Evolutionary conservation across 1,139 yeast species (phyloP).

Genomic region (Debaryomycetaceae sp.): DNA sequence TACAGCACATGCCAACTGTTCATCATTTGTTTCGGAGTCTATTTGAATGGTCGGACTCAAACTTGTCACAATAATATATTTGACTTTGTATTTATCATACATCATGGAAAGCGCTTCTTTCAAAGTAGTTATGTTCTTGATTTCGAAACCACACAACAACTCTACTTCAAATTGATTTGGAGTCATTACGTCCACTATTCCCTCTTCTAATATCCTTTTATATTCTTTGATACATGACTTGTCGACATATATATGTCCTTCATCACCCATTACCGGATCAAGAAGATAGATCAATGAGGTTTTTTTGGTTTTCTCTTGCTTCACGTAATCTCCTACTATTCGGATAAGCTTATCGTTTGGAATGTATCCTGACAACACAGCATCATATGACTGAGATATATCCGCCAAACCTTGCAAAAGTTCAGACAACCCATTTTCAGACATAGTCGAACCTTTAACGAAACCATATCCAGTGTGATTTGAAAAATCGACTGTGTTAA

Average conservation of each 20-base stretch:
- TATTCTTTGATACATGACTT: slow-evolving; percentile 67
- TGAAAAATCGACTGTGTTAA: slow-evolving; percentile 41
- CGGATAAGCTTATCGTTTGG: slow-evolving; percentile 31
- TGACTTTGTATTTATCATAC: slow-evolving; percentile 50
- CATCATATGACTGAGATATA: slow-evolving; percentile 25
- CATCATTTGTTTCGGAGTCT: slow-evolving; percentile 6
- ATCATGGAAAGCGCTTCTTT: slow-evolving; percentile 44
- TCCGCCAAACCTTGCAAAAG: slow-evolving; percentile 41
- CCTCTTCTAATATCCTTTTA: slow-evolving; percentile 47
- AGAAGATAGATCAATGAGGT: slow-evolving; percentile 51
- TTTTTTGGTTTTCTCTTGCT: slow-evolving; percentile 10
- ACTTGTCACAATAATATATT: slow-evolving; percentile 64
- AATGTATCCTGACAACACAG: slow-evolving; percentile 34
- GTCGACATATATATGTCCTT: slow-evolving; percentile 77
- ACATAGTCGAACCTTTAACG: slow-evolving; percentile 25
- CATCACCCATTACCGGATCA: slow-evolving; percentile 96
- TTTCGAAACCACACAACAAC: slow-evolving; percentile 53
- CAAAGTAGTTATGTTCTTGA: slow-evolving; percentile 41
- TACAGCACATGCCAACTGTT: slow-evolving; percentile 49
- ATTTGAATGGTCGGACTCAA: slow-evolving; percentile 12
- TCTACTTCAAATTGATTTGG: slow-evolving; percentile 94
- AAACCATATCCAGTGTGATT: slow-evolving; percentile 49
- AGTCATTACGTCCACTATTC: slow-evolving; percentile 64
- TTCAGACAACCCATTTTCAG: slow-evolving; percentile 7
- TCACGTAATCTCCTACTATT: slow-evolving; percentile 15